Conservation (phyloP, 495 filamentous ascomycete species). For the Daldinia decipiens region DNA sequence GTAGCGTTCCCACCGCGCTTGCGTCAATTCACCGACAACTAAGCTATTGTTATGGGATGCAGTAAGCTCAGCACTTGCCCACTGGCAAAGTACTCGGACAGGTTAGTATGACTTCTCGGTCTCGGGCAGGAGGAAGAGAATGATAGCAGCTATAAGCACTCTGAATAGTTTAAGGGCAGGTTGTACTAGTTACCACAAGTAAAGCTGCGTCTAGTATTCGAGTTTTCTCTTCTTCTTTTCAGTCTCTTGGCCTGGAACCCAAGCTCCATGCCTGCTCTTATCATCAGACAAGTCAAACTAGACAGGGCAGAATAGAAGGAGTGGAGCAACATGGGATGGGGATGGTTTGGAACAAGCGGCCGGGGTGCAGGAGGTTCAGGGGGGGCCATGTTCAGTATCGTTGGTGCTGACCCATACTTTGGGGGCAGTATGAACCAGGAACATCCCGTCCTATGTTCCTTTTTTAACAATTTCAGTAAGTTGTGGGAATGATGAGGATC, state of each 20-base stretch:
- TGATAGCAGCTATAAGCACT: constrained; percentile 38
- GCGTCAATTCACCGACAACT: constrained; percentile 45
- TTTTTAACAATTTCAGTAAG: constrained; percentile 40
- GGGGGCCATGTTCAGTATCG: constrained; percentile 44
- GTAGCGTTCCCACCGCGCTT: constrained; percentile 38
- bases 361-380: constrained; percentile 47
- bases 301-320: constrained; percentile 42
- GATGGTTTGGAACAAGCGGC: constrained; percentile 44
- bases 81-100: constrained; percentile 31
- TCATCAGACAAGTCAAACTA: constrained; percentile 43
- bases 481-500: constrained; percentile 34
- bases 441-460: constrained; percentile 40
- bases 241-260: constrained; percentile 41
- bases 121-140: constrained; percentile 29
- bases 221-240: constrained; percentile 28
- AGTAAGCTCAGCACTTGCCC: constrained; percentile 44
- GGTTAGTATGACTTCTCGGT: constrained; percentile 29
- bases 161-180: constrained; percentile 28
- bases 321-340: constrained; percentile 50
- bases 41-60: constrained; percentile 41
- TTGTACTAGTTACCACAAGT: constrained; percentile 32
- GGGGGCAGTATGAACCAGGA: constrained; percentile 42
- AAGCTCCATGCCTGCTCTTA: constrained; percentile 48
- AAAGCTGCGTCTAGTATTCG: constrained; percentile 39
- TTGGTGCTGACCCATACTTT: constrained; percentile 42